Evolutionary conservation across 1,139 yeast genomes (phyloP).

Genomic region (Zhuliangozyma parablackwelliae): DNA sequence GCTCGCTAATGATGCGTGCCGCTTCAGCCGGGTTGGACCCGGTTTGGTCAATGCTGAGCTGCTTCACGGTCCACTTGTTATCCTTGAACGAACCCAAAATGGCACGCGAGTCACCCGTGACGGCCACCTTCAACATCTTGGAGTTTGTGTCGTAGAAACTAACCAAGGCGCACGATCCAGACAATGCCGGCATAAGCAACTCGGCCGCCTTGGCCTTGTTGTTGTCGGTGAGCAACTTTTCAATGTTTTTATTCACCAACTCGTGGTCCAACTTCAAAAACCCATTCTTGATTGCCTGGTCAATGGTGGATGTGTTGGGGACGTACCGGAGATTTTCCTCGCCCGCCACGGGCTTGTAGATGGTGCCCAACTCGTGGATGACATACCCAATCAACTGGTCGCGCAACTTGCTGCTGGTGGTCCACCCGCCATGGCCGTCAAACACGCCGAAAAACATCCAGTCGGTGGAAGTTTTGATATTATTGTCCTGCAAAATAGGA

Average conservation of each 20-base stretch:
- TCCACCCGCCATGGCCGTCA: constrained; percentile 98
- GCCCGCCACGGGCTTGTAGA: constrained; percentile 53
- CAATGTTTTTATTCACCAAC: constrained; percentile 73
- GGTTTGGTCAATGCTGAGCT: constrained; percentile 88
- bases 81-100: constrained; percentile 70
- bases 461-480: constrained; percentile 59
- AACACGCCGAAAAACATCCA: constrained; percentile 95
- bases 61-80: constrained; percentile 83
- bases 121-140: constrained; percentile 77
- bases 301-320: constrained; percentile 66
- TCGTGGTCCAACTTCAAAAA: constrained; percentile 82
- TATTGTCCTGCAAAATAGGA: constrained; percentile 57
- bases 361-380: constrained; percentile 69
- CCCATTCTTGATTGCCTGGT: constrained; percentile 76
- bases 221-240: constrained; percentile 60
- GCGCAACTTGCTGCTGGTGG: constrained; percentile 78
- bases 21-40: constrained; percentile 90
- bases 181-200: constrained; percentile 83
- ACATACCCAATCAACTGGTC: constrained; percentile 75
- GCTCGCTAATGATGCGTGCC: constrained; percentile 76
- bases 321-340: constrained; percentile 48
- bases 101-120: constrained; percentile 95
- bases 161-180: constrained; percentile 91
- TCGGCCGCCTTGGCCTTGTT: constrained; percentile 63
- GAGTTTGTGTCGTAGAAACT: constrained; percentile 81